Evolutionary conservation across 768 basidiomycete genomes (phyloP).

Genomic region (Sarcomyxa edulis): DNA sequence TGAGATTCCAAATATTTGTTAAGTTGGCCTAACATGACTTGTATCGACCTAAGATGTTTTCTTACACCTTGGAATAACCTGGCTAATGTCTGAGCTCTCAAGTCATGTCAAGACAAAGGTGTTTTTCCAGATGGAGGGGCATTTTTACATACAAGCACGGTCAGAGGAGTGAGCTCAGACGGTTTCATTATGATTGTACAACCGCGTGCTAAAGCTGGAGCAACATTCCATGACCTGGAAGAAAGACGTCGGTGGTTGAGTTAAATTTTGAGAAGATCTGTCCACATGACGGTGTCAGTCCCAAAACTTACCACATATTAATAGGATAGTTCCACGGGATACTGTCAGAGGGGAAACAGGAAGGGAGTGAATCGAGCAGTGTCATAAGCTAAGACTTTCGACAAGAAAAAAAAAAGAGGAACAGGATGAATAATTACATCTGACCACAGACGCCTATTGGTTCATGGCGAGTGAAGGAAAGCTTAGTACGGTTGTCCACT

Average conservation of each 20-base stretch:
- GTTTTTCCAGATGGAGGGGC: no score
- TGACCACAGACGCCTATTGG: slow-evolving; percentile 95
- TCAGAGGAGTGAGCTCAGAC: slow-evolving; percentile 80
- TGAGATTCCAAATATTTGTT: no score
- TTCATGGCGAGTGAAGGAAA: slow-evolving; percentile 83
- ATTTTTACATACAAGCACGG: slow-evolving; percentile 63
- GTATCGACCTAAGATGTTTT: no score
- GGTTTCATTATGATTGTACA: slow-evolving; percentile 97
- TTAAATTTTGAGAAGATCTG: slow-evolving; percentile 2
- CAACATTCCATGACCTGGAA: slow-evolving; percentile 83
- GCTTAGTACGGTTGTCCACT: slow-evolving; percentile 72
- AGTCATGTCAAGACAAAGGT: slow-evolving; percentile 9
- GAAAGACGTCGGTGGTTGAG: no score
- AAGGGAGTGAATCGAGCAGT: no score
- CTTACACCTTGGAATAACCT: no score
- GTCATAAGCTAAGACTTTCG: slow-evolving; percentile 4
- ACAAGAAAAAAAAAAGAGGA: slow-evolving; percentile 1
- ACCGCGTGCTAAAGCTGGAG: slow-evolving; percentile 85
- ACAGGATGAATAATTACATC: slow-evolving; percentile 47
- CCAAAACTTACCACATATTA: slow-evolving; percentile 68
- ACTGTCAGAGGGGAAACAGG: no score
- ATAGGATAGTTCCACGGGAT: slow-evolving; percentile 96
- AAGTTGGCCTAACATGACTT: no score
- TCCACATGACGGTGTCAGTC: background rate
- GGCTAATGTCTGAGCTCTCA: no score